Conservation (phyloP, 1,284 basidiomycete species). For the Leccinum subrobustum region DNA sequence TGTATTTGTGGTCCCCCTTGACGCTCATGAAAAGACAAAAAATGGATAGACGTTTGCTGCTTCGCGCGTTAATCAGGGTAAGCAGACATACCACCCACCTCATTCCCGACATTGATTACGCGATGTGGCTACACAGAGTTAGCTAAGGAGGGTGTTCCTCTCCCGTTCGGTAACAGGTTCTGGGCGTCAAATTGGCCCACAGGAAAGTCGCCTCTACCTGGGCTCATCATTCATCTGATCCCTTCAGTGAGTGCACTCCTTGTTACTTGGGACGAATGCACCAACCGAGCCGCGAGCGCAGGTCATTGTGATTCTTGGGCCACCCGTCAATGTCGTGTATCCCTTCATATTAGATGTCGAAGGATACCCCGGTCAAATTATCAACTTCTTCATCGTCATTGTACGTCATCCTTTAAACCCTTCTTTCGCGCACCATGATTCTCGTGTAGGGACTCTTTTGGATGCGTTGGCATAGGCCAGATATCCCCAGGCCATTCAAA, state of each 20-base stretch:
- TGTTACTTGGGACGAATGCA: background rate
- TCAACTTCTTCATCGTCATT: conserved; percentile 54
- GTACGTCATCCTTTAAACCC: conserved; percentile 26
- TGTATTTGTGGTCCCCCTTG: background rate
- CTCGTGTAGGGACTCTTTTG: conserved; percentile 43
- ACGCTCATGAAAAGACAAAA: background rate
- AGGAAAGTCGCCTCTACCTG: conserved; percentile 39
- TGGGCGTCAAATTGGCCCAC: conserved; percentile 43
- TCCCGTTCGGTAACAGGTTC: conserved; percentile 40
- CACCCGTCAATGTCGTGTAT: conserved; percentile 46
- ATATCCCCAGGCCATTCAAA: conserved; percentile 54
- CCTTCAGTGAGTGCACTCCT: conserved; percentile 25
- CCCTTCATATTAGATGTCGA: conserved; percentile 58
- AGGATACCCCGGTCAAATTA: conserved; percentile 56
- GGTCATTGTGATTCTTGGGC: conserved; percentile 42
- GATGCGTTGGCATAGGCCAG: conserved; percentile 50
- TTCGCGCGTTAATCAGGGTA: conserved; percentile 47
- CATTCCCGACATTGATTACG: background rate
- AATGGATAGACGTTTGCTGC: conserved; percentile 41
- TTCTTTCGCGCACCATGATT: background rate
- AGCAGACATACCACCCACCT: background rate
- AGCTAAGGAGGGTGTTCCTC: conserved; percentile 41
- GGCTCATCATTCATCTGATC: conserved; percentile 38
- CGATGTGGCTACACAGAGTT: conserved; percentile 28
- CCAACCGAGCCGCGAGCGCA: background rate